Conservation (phyloP, 306 rosid genomes). For the Rosa lucieae region DNA sequence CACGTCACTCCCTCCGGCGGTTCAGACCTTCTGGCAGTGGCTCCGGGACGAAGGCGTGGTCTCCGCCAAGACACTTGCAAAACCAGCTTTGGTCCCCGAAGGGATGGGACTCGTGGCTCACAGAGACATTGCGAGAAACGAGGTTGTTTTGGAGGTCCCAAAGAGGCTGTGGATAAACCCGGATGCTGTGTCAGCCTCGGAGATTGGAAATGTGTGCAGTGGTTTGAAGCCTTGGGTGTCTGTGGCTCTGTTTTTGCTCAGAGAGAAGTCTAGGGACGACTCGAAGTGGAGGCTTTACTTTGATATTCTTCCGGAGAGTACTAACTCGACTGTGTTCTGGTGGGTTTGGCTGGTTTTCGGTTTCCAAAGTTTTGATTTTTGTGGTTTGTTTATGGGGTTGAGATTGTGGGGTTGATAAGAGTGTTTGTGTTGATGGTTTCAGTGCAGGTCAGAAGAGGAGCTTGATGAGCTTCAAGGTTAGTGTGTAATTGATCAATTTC, state of each 20-base stretch:
- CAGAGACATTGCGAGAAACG: slow-evolving; percentile 63
- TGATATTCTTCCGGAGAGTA: slow-evolving; percentile 60
- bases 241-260: slow-evolving; percentile 71
- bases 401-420: slow-evolving; percentile 53
- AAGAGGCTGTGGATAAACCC: slow-evolving; percentile 94
- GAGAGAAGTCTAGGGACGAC: slow-evolving; percentile 63
- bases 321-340: slow-evolving; percentile 89
- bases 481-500: slow-evolving; percentile 10
- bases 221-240: slow-evolving; percentile 87
- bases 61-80: slow-evolving; percentile 70
- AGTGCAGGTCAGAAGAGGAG: slow-evolving; percentile 99
- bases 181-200: slow-evolving; percentile 82
- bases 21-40: slow-evolving; percentile 88
- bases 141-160: slow-evolving; percentile 89
- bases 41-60: slow-evolving; percentile 75
- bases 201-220: slow-evolving; percentile 68
- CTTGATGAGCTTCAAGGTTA: slow-evolving; percentile 83
- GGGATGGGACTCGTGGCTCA: slow-evolving; percentile 75
- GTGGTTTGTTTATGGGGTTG: neutral
- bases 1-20: slow-evolving; percentile 52
- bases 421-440: slow-evolving; percentile 53
- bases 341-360: slow-evolving; percentile 44
- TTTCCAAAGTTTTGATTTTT: neutral
- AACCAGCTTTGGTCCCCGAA: slow-evolving; percentile 68
- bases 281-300: slow-evolving; percentile 78